Conservation (phyloP, 2,329 filamentous ascomycete species). For the Aureobasidium sp. region DNA sequence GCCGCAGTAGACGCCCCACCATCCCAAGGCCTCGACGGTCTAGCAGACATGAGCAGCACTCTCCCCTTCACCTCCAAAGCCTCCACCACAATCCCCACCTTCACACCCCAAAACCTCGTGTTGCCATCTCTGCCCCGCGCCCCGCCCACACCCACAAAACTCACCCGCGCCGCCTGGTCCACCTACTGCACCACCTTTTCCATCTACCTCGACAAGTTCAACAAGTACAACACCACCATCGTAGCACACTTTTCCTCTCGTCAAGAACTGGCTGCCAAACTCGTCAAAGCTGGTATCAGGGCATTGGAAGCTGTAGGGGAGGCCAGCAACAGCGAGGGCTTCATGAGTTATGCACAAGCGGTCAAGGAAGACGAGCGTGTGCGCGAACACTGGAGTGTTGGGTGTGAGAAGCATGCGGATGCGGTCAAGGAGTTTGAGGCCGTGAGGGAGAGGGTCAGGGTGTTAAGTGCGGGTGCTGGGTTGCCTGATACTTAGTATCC, state of each 20-base stretch:
- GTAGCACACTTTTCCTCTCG: constrained; percentile 47
- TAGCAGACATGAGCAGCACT: constrained; percentile 47
- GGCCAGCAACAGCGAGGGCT: constrained; percentile 34
- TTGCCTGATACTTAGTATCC: constrained; percentile 3
- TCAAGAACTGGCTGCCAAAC: constrained; percentile 38
- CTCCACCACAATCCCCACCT: constrained; percentile 36
- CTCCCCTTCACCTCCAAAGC: constrained; percentile 55
- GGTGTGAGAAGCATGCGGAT: constrained; percentile 53
- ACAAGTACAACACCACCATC: constrained; percentile 48
- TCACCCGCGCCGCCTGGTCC: constrained; percentile 44
- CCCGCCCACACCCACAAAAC: constrained; percentile 33
- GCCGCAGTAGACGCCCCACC: constrained; percentile 43
- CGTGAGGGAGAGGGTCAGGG: constrained; percentile 37
- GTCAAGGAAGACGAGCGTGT: constrained; percentile 54
- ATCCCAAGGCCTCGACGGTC: constrained; percentile 46
- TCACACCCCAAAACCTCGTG: constrained; percentile 40
- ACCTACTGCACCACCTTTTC: constrained; percentile 48
- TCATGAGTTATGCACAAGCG: constrained; percentile 49
- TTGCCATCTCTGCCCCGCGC: constrained; percentile 46
- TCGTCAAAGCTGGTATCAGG: constrained; percentile 32
- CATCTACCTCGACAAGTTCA: constrained; percentile 50
- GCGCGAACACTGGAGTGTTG: constrained; percentile 53
- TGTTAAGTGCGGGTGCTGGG: constrained; percentile 13
- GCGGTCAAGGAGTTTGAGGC: constrained; percentile 53
- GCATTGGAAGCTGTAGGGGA: constrained; percentile 49